phyloP scores from a whole-genome alignment of 208 protist species.

The Leishmania amazonensis region DNA sequence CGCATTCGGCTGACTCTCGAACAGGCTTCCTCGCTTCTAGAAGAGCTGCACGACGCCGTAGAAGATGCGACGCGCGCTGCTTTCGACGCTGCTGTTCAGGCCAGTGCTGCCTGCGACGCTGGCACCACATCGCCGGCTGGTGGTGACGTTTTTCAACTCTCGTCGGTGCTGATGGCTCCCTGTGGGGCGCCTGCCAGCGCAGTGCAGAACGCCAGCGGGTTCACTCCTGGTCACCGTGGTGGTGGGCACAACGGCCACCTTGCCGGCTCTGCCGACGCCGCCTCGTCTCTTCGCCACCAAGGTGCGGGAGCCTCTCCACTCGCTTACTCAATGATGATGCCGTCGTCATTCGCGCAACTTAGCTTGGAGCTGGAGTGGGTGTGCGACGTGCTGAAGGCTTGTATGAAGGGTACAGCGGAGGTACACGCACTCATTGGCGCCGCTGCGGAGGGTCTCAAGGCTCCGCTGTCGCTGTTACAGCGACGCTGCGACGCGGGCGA shows the following conservation, averaged over 20 bases:
- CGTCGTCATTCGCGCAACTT: constrained; percentile 7
- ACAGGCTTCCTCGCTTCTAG: constrained; percentile 31
- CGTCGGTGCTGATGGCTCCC: not conserved
- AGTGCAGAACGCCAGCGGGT: constrained; percentile 7
- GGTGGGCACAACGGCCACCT: not conserved
- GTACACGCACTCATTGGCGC: constrained; percentile 22
- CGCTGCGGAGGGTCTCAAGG: constrained; percentile 18
- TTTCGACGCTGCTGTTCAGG: constrained; percentile 29
- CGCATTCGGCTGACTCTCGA: constrained; percentile 45
- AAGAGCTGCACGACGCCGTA: constrained; percentile 52
- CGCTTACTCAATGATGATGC: not conserved
- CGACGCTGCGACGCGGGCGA: not conserved
- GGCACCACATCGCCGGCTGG: not conserved
- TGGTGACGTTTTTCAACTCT: not conserved
- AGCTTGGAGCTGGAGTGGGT: constrained; percentile 51
- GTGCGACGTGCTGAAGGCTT: constrained; percentile 72
- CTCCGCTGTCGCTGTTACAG: constrained; percentile 2
- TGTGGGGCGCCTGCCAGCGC: not conserved
- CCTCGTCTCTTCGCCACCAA: not conserved
- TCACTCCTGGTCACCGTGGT: constrained; percentile 5
- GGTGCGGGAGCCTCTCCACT: not conserved
- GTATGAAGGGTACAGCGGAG: constrained; percentile 38
- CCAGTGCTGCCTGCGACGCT: not conserved
- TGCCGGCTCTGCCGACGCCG: not conserved
- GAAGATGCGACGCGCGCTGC: constrained; percentile 49